phyloP scores from a whole-genome alignment of 148 eudicot genomes.

The Persicaria tinctoria region DNA sequence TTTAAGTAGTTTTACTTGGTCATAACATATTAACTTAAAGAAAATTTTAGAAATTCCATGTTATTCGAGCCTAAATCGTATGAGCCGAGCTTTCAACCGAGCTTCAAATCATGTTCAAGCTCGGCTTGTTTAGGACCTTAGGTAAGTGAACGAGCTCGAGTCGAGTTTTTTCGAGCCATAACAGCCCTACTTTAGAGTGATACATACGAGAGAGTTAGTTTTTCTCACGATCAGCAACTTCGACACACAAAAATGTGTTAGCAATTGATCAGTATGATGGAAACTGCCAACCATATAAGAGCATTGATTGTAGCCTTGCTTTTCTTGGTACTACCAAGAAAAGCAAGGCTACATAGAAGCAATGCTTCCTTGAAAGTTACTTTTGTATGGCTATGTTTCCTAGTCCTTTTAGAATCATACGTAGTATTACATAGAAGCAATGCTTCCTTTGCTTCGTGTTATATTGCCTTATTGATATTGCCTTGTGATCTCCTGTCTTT shows the following conservation, averaged over 20 bases:
- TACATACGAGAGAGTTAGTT: background rate
- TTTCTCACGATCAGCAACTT: background rate
- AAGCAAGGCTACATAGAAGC: background rate
- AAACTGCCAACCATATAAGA: background rate
- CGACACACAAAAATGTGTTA: background rate
- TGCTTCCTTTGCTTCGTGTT: background rate
- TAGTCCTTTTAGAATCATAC: background rate
- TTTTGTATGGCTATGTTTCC: background rate
- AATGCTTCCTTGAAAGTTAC: background rate
- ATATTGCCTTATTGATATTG: background rate
- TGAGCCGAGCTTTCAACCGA: too few relatives aligned
- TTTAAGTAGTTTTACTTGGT: too few relatives aligned
- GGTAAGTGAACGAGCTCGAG: too few relatives aligned
- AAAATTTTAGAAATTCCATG: too few relatives aligned
- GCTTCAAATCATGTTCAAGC: too few relatives aligned
- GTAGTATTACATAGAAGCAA: background rate
- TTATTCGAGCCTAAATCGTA: too few relatives aligned
- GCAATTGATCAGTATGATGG: background rate
- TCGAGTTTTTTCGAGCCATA: too few relatives aligned
- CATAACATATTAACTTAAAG: too few relatives aligned
- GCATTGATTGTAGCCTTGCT: too few relatives aligned
- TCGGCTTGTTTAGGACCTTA: too few relatives aligned
- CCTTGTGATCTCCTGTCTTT: background rate
- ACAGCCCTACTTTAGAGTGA: background rate
- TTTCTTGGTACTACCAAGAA: too few relatives aligned